phyloP scores from a whole-genome alignment of 2,329 filamentous ascomycete species.

The Diplodia mutila region DNA sequence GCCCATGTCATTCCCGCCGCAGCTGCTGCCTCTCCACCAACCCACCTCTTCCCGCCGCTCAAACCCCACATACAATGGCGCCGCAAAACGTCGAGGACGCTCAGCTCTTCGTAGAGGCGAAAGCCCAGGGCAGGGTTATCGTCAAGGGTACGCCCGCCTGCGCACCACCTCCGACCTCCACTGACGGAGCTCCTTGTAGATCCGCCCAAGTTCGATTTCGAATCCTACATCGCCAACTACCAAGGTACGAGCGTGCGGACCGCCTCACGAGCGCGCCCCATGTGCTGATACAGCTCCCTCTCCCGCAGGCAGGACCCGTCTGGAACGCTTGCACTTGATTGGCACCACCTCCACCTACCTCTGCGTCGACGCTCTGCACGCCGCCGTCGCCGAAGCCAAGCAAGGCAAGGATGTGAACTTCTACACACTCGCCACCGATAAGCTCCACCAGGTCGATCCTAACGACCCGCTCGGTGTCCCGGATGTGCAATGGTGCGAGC shows the following conservation, averaged over 20 bases:
- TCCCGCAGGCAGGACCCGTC: slow-evolving; percentile 72
- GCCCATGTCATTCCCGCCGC: slow-evolving; percentile 1
- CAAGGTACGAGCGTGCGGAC: slow-evolving; percentile 60
- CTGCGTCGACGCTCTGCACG: slow-evolving; percentile 77
- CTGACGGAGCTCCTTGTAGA: slow-evolving; percentile 53
- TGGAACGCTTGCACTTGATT: slow-evolving; percentile 80
- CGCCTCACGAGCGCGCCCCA: too few species aligned
- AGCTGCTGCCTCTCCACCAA: slow-evolving; percentile 16
- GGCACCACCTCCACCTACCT: slow-evolving; percentile 77
- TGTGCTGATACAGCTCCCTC: slow-evolving; percentile 2
- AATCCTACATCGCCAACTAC: slow-evolving; percentile 90
- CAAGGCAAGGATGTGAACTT: slow-evolving; percentile 70
- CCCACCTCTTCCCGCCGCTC: not conserved
- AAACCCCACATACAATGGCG: slow-evolving; percentile 33
- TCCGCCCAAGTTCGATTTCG: slow-evolving; percentile 84
- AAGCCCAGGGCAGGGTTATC: slow-evolving; percentile 34
- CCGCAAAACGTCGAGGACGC: slow-evolving; percentile 40
- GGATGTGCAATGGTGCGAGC: slow-evolving; percentile 77
- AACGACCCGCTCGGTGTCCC: slow-evolving; percentile 67
- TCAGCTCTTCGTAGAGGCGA: slow-evolving; percentile 40
- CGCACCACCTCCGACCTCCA: not conserved
- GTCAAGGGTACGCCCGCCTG: slow-evolving; percentile 37
- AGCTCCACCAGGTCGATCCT: slow-evolving; percentile 66
- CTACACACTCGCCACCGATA: slow-evolving; percentile 71
- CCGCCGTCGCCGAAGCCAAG: slow-evolving; percentile 77